Conservation (phyloP, 2,329 filamentous ascomycete genomes). For the Penicillium sclerotiorum region DNA sequence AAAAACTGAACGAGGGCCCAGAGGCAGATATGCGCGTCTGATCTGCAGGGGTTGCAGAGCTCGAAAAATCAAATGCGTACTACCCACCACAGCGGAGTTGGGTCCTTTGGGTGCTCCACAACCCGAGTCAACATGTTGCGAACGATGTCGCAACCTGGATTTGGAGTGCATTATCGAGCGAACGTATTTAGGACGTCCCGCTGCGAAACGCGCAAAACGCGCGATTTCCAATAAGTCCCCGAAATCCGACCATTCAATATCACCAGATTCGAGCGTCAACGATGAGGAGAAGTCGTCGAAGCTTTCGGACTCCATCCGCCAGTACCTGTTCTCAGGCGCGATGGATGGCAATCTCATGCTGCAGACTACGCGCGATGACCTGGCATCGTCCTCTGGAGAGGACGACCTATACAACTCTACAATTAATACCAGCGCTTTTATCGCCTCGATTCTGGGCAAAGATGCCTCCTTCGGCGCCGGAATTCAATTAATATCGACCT, state of each 20-base stretch:
- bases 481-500: not conserved
- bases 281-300: not conserved
- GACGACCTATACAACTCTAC: not conserved
- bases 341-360: not conserved
- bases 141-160: conserved; percentile 19
- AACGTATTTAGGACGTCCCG: conserved; percentile 1
- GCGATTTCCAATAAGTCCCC: not conserved
- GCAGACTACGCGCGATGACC: not conserved
- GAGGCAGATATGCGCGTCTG: conserved; percentile 19
- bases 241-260: not conserved
- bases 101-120: conserved; percentile 10
- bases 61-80: conserved; percentile 23
- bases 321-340: conserved; percentile 1
- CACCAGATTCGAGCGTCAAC: not conserved
- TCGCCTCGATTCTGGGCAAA: conserved; percentile 2
- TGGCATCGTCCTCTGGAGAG: not conserved
- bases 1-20: conserved; percentile 3
- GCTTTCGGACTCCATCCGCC: not conserved
- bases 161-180: conserved; percentile 21
- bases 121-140: conserved; percentile 12
- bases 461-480: conserved; percentile 2
- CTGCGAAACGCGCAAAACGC: not conserved
- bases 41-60: conserved; percentile 22
- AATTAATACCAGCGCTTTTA: not conserved
- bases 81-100: conserved; percentile 8